Evolutionary conservation across 306 rosid genomes (phyloP).

Genomic region (Clitoria ternatea): DNA sequence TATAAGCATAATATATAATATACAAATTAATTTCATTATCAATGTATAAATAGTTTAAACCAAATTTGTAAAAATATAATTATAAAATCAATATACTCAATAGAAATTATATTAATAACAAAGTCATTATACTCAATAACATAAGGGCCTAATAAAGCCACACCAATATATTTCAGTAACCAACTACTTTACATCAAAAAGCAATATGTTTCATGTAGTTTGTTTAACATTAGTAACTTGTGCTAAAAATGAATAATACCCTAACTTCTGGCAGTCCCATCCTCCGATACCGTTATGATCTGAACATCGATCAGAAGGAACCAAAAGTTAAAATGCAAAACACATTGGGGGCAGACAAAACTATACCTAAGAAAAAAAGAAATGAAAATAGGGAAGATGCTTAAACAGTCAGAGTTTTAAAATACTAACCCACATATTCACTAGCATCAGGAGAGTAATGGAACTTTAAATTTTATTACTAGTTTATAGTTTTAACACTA

Average conservation of each 20-base stretch:
- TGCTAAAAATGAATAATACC: slow-evolving; percentile 35
- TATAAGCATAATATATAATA: too few species aligned
- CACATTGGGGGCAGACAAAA: not conserved
- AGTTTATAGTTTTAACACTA: not conserved
- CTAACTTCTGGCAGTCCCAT: slow-evolving; percentile 69
- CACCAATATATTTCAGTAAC: too few species aligned
- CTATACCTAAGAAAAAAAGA: not conserved
- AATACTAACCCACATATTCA: not conserved
- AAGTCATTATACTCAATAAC: too few species aligned
- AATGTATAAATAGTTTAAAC: too few species aligned
- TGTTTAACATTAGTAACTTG: not conserved
- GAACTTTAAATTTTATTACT: not conserved
- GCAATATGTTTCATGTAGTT: not conserved
- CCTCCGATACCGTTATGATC: too few species aligned
- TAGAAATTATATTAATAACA: too few species aligned
- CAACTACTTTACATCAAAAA: not conserved
- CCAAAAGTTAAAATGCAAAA: too few species aligned
- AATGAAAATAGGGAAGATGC: not conserved
- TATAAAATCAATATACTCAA: too few species aligned
- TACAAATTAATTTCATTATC: too few species aligned
- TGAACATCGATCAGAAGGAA: slow-evolving; percentile 27
- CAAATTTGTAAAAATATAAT: too few species aligned
- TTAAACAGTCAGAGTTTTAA: not conserved
- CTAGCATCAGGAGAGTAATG: not conserved
- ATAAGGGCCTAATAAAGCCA: too few species aligned